These are phyloP conservation scores for Botryobasidium botryosum DNA, from an alignment of 768 basidiomycete genomes.

Conservation along the genomic window DNA sequence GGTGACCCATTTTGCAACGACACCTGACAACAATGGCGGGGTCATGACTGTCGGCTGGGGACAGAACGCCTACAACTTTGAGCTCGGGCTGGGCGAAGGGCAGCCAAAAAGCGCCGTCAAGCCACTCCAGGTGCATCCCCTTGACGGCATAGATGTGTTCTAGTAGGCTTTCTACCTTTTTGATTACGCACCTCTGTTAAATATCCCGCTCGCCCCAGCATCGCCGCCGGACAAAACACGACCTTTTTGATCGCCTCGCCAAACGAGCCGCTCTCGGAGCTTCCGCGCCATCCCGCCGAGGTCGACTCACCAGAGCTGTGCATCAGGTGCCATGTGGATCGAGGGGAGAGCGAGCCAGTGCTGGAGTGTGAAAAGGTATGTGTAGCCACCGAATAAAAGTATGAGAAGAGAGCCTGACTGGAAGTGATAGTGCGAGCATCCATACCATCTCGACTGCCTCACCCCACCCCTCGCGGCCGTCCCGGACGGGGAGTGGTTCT, in stretches of 20 bases:
- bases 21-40: slow-evolving; percentile 49
- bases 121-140: slow-evolving; percentile 48
- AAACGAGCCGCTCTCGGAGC: slow-evolving; percentile 52
- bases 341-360: slow-evolving; percentile 48
- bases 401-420: no score
- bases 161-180: slow-evolving; percentile 29
- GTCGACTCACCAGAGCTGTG: slow-evolving; percentile 52
- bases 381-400: no score
- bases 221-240: slow-evolving; percentile 76
- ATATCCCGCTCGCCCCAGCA: no score
- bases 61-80: slow-evolving; percentile 29
- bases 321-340: slow-evolving; percentile 50
- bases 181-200: neutral
- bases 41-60: slow-evolving; percentile 53
- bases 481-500: slow-evolving; percentile 90
- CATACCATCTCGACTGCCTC: slow-evolving; percentile 74
- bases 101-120: slow-evolving; percentile 80
- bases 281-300: slow-evolving; percentile 66
- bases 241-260: slow-evolving; percentile 70
- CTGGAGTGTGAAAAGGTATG: slow-evolving; percentile 90
- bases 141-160: slow-evolving; percentile 66
- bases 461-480: slow-evolving; percentile 55
- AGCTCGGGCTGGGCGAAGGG: slow-evolving; percentile 65
- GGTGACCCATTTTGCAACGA: slow-evolving; percentile 72
- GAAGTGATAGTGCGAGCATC: slow-evolving; percentile 60